Evolutionary conservation across 139 green algal species (phyloP), one percentile per base, ranked within the genome.

Genomic region (Volvox africanus): DNA sequence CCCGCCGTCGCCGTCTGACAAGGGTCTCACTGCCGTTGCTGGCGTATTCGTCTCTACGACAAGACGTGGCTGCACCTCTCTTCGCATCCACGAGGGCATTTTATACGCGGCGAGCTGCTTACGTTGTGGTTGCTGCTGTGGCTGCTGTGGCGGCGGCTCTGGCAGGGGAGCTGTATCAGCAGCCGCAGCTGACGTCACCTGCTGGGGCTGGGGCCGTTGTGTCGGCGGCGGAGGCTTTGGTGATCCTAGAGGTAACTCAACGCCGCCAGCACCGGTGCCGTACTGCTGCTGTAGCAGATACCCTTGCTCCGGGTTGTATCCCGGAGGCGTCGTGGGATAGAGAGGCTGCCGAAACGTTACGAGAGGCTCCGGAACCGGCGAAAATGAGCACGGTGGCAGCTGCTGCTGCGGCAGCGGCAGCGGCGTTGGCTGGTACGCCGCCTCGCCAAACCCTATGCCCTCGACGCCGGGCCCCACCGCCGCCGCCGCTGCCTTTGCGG

Each of bases 71-170:
- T 71, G 37, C 28, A 89, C 69, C 69, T 89, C 69, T 32, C 14
- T n/a, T 28, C 69, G 85, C 85, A 89, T 89, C 85, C 85, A 89
- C 0, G 73, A 67, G 1, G 69, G 85, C 85, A 89, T 89, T 30
- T 89, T 89, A 36, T 37, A 6, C 5, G 85, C 85, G 3, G 69
- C 22, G 0, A 89, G 71, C 14, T 32, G 44, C 85, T 82, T 89
- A 30, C 69, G 69, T 24, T 44, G 33, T 6, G 26, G 65, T 16
- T n/a, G 9, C 84, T 82, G 85, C n/a, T 61, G 69, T 68, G 61
- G 33, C 36, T 30, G 82, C 62, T 78, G 82, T 20, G 26, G 37
- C 21, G 19, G 77, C n/a, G 5, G 44, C 44, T 55, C n/a, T n/a
- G n/a, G n/a, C n/a, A n/a, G n/a, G n/a, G n/a, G n/a, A n/a, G n/a